A percentile compares a stretch with the other conserved stretches of the same genome.
Conservation (phyloP, 352 stramenopile genomes). For the Pythium chondricola region DNA sequence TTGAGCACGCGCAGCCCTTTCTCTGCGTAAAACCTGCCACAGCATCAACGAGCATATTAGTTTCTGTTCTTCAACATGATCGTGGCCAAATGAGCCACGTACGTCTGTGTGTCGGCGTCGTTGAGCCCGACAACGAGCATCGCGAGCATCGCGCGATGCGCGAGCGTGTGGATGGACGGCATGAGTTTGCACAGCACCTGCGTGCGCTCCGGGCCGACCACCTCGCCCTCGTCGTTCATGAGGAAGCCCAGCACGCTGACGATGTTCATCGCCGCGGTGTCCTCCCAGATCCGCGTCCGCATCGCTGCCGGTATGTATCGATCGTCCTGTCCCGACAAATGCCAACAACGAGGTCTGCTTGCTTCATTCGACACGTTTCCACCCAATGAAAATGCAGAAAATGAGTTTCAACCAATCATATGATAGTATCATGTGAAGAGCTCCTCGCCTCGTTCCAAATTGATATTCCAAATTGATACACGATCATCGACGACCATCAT, state of each 20-base stretch:
- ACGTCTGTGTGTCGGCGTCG: conserved; percentile 68
- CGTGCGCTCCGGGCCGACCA: conserved; percentile 64
- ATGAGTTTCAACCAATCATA: conserved; percentile 10
- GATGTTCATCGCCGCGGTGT: conserved; percentile 68
- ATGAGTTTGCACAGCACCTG: conserved; percentile 80
- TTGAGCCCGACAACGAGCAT: conserved; percentile 66
- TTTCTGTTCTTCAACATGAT: no score
- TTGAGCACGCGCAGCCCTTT: conserved; percentile 70
- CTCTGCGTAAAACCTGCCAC: conserved; percentile 60
- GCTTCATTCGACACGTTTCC: no score
- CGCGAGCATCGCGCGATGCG: conserved; percentile 69
- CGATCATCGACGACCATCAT: conserved; percentile 31
- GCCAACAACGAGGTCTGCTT: no score
- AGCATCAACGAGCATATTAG: neutral
- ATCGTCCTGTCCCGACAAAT: no score
- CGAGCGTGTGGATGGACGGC: conserved; percentile 74
- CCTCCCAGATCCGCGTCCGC: conserved; percentile 72
- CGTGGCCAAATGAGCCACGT: conserved; percentile 6
- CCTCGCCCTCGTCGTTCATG: conserved; percentile 77
- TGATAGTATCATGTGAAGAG: no score
- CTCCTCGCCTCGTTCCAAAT: no score
- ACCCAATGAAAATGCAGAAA: no score
- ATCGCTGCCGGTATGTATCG: conserved; percentile 33
- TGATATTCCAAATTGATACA: no score
- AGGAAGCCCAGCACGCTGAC: conserved; percentile 77